phyloP scores from a whole-genome alignment of 768 basidiomycete genomes.

The Lactifluus hygrophoroides region DNA sequence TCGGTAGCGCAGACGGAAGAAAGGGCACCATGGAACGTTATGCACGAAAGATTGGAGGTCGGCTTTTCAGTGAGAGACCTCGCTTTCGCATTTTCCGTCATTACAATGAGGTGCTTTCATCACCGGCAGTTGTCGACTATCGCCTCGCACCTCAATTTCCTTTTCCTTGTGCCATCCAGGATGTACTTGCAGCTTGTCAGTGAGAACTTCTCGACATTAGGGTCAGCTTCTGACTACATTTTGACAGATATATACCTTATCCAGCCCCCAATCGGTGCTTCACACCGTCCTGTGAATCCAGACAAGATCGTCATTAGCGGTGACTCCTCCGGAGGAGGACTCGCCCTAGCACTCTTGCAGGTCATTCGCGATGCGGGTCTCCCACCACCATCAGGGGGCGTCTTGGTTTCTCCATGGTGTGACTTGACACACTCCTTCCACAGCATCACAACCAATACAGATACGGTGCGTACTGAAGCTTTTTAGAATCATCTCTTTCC shows the following conservation, averaged over 20 bases:
- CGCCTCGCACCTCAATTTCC: slow-evolving; percentile 92
- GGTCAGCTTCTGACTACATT: slow-evolving; percentile 42
- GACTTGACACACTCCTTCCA: slow-evolving; percentile 95
- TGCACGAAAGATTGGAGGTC: slow-evolving; percentile 88
- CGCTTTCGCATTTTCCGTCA: slow-evolving; percentile 66
- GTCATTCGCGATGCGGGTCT: slow-evolving; percentile 77
- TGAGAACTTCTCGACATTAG: not conserved
- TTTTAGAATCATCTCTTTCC: slow-evolving; percentile 33
- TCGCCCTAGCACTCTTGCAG: slow-evolving; percentile 77
- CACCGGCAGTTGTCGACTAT: slow-evolving; percentile 58
- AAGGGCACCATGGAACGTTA: slow-evolving; percentile 66
- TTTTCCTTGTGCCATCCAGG: slow-evolving; percentile 89
- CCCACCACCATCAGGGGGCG: slow-evolving; percentile 78
- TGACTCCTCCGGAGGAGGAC: slow-evolving; percentile 89
- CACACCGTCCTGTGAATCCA: slow-evolving; percentile 77
- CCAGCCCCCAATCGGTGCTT: slow-evolving; percentile 66
- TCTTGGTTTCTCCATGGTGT: slow-evolving; percentile 90
- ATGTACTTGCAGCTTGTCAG: slow-evolving; percentile 80
- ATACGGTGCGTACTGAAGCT: slow-evolving; percentile 45
- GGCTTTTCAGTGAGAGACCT: slow-evolving; percentile 44
- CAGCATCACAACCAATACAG: slow-evolving; percentile 75
- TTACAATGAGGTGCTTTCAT: slow-evolving; percentile 38
- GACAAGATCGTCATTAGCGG: slow-evolving; percentile 78
- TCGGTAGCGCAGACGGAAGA: slow-evolving; percentile 74
- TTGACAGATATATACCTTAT: slow-evolving; percentile 76